A percentile compares a stretch with the other conserved stretches of the same genome.
These are phyloP conservation scores for Microdochium nivale DNA, from an alignment of 2,329 filamentous ascomycete genomes.

Conservation along the genomic window DNA sequence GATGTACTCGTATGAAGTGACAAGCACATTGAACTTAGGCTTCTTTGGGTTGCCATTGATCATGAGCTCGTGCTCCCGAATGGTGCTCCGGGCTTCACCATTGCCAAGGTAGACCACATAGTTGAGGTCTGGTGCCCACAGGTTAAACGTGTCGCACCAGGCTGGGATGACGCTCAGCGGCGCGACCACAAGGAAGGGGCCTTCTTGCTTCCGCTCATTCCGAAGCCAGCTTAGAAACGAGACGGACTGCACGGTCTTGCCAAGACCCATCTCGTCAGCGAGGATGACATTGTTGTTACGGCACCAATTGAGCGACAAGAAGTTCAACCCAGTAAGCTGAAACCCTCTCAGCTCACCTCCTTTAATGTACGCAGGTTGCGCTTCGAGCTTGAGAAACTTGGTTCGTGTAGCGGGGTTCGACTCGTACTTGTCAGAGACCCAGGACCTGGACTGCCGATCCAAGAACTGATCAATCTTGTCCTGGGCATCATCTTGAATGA, in stretches of 20 bases:
- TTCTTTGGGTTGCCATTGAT: conserved; percentile 79
- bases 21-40: conserved; percentile 92
- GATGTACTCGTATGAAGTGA: conserved; percentile 97
- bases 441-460: conserved; percentile 72
- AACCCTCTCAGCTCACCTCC: conserved; percentile 84
- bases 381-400: conserved; percentile 63
- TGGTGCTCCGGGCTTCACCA: conserved; percentile 75
- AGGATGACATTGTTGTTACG: conserved; percentile 91
- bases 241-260: conserved; percentile 96
- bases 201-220: conserved; percentile 81
- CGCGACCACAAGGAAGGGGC: conserved; percentile 94
- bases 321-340: conserved; percentile 90
- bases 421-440: conserved; percentile 72
- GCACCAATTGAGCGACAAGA: conserved; percentile 93
- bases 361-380: conserved; percentile 78
- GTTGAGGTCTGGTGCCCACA: conserved; percentile 92
- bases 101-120: conserved; percentile 96
- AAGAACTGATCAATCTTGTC: conserved; percentile 86
- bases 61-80: conserved; percentile 83
- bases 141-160: conserved; percentile 96
- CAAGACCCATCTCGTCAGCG: conserved; percentile 96
- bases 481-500: conserved; percentile 73
- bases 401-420: conserved; percentile 67
- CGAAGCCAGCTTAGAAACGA: conserved; percentile 96
- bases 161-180: conserved; percentile 94